Conservation (phyloP, 2,329 filamentous ascomycete species). For the Colletotrichum lini region DNA sequence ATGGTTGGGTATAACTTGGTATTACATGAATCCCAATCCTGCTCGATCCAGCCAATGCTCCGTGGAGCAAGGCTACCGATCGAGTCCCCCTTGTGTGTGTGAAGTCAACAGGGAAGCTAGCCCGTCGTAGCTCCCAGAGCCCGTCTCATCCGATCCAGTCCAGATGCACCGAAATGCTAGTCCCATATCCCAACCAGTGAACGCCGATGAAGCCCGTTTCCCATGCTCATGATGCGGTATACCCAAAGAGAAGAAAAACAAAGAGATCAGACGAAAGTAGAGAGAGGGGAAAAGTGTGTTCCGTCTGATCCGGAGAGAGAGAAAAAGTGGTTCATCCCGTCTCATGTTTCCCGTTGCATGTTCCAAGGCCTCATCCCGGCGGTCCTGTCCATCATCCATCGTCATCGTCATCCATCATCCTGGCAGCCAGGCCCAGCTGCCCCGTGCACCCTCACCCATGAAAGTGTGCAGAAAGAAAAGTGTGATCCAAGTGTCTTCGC, state of each 20-base stretch:
- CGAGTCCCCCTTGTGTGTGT: slow-evolving; percentile 12
- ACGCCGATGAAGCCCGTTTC: slow-evolving; percentile 33
- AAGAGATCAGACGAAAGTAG: slow-evolving; percentile 8
- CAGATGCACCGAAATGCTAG: slow-evolving; percentile 43
- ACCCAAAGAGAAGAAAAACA: slow-evolving; percentile 12
- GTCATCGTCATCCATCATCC: slow-evolving; percentile 41
- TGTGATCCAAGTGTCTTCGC: slow-evolving; percentile 43
- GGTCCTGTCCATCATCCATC: slow-evolving; percentile 41
- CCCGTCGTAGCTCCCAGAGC: slow-evolving; percentile 51
- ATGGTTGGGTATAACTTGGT: slow-evolving; percentile 40
- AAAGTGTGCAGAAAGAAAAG: slow-evolving; percentile 30
- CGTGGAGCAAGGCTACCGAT: slow-evolving; percentile 12
- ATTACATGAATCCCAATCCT: slow-evolving; percentile 41
- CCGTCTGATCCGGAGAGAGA: slow-evolving; percentile 7
- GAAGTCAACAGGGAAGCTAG: slow-evolving; percentile 47
- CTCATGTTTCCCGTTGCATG: slow-evolving; percentile 36
- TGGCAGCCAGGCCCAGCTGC: slow-evolving; percentile 42
- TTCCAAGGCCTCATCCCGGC: slow-evolving; percentile 42
- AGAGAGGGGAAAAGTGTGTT: neutral
- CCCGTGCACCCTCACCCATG: slow-evolving; percentile 23
- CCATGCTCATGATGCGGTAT: slow-evolving; percentile 40
- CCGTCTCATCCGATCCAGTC: slow-evolving; percentile 44
- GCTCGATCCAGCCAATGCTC: slow-evolving; percentile 24
- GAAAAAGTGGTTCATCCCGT: slow-evolving; percentile 34
- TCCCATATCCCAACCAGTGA: slow-evolving; percentile 31